Evolutionary conservation across 2,329 filamentous ascomycete species (phyloP), one percentile per base, ranked within the genome.

Genomic region (Setomelanomma holmii): DNA sequence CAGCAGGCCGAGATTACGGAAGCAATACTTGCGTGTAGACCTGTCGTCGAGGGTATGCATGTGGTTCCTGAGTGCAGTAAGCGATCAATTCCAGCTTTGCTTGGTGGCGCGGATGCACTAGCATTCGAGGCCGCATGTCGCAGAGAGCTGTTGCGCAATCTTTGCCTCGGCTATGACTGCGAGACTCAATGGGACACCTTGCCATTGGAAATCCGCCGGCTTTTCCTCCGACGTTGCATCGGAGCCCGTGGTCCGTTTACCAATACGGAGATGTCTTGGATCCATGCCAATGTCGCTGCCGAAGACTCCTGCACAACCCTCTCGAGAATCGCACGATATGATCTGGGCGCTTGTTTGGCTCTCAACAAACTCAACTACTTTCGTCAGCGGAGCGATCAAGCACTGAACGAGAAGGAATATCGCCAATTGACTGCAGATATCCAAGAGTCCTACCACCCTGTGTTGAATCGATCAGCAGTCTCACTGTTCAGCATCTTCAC

Each of bases 141-240:
- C 44, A 77, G 72, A 61, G 77, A 82, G n/a, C 64, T 81, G 1
- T 65, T 84, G 12, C 72, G 75, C 16, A 75, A 79, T 48, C 66
- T 82, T 4, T 81, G 79, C 42, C 65, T 84, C 20, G 80, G 80
- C 0, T 75, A 81, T 23, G 75, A 83, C 35, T 75, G 74, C 41
- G 80, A 84, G 46, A 75, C 74, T 8, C 73, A 81, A 23, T 84
- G 82, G 82, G 81, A 84, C 33, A 68, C 62, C 20, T 66, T 84
- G 10, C 79, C 81, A 3, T 62, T 74, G 14, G 71, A 76, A 6
- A 76, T 83, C 48, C 74, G 82, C 39, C 66, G 69, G n/a, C 62
- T 79, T 5, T 69, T 84, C 17, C 64, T 84, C 2, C 68, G 72
- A 41, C 75, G 80, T 49, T 82, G 78, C 51, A 63, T 78, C 17